Evolutionary conservation across 2,329 filamentous ascomycete genomes (phyloP).

Genomic region (Neonectria hederae): DNA sequence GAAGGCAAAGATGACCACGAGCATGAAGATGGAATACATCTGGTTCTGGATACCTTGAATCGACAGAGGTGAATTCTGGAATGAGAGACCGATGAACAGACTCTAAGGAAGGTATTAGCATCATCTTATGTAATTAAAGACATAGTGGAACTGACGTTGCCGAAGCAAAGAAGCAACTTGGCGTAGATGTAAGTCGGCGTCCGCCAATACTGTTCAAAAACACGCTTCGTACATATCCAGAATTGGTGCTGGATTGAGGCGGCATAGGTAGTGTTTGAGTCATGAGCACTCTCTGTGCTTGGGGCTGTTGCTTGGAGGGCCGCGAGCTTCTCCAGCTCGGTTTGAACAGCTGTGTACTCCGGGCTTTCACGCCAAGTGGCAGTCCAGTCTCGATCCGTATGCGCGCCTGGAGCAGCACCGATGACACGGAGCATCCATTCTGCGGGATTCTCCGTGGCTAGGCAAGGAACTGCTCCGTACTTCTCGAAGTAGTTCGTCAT

Average conservation of each 20-base stretch:
- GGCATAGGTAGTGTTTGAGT: slow-evolving; percentile 70
- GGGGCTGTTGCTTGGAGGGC: slow-evolving; percentile 53
- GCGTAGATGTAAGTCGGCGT: slow-evolving; percentile 69
- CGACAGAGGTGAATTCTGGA: slow-evolving; percentile 20
- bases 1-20: slow-evolving; percentile 69
- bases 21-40: slow-evolving; percentile 73
- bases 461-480: slow-evolving; percentile 69
- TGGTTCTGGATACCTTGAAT: slow-evolving; percentile 75
- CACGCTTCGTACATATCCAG: slow-evolving; percentile 46
- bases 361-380: slow-evolving; percentile 67
- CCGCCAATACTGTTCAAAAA: slow-evolving; percentile 41
- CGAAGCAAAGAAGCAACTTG: slow-evolving; percentile 47
- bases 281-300: background rate
- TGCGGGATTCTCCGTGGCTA: slow-evolving; percentile 73
- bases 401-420: slow-evolving; percentile 58
- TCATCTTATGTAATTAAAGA: background rate
- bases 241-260: slow-evolving; percentile 40
- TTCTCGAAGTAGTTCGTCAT: slow-evolving; percentile 71
- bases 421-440: slow-evolving; percentile 77
- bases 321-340: slow-evolving; percentile 72
- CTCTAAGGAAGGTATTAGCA: slow-evolving; percentile 4
- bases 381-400: slow-evolving; percentile 68
- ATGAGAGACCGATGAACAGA: slow-evolving; percentile 23
- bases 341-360: slow-evolving; percentile 61
- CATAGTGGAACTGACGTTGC: slow-evolving; percentile 1